Conservation (phyloP, 139 green algal species). For the Coccomyxa sp. region DNA sequence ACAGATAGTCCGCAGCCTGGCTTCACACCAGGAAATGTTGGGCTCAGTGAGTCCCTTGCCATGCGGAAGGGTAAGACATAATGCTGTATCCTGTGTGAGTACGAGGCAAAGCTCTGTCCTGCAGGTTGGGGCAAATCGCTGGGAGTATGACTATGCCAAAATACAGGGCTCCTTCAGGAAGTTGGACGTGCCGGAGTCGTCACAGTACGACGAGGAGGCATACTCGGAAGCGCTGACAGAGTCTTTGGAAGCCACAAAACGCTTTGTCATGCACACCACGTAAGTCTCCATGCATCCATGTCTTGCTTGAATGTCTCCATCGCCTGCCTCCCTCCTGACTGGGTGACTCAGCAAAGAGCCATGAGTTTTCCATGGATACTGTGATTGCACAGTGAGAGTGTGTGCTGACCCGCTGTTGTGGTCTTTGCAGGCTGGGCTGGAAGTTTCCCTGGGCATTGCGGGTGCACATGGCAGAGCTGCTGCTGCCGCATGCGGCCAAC, state of each 20-base stretch:
- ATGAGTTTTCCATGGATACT: too few species aligned
- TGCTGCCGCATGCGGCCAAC: not conserved
- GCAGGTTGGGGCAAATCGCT: not conserved
- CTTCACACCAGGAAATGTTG: too few species aligned
- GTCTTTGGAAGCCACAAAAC: not conserved
- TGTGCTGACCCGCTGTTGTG: too few species aligned
- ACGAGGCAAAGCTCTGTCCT: not conserved
- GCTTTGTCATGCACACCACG: not conserved
- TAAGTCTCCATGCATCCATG: not conserved
- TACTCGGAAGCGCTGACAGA: not conserved
- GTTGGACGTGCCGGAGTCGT: not conserved
- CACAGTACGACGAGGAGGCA: not conserved
- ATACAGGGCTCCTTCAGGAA: not conserved
- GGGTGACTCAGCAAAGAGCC: too few species aligned
- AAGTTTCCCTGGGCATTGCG: not conserved
- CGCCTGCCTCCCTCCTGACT: too few species aligned
- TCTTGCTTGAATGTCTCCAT: not conserved
- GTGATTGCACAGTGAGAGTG: too few species aligned
- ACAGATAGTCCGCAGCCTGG: too few species aligned
- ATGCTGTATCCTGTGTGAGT: too few species aligned
- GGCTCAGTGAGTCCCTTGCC: too few species aligned
- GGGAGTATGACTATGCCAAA: not conserved
- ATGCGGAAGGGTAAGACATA: too few species aligned
- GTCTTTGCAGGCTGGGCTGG: not conserved
- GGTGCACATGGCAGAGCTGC: not conserved